Evolutionary conservation across 139 green algal species (phyloP).

Genomic region (Coelastrella sp.): DNA sequence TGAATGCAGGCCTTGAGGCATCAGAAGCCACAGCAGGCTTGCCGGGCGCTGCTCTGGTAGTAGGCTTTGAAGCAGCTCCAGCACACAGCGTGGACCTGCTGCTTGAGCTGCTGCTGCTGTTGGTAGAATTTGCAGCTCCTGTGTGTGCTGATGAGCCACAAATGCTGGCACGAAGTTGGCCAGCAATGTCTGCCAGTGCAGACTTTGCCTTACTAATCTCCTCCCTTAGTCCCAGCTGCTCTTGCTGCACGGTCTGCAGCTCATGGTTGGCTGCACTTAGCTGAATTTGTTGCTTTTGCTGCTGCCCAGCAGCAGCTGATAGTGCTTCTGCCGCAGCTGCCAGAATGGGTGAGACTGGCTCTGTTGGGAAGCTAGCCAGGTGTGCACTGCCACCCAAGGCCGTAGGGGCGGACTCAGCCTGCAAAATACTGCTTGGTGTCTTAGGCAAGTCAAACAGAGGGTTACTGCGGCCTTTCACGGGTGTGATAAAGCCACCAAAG

Average conservation of each 20-base stretch:
- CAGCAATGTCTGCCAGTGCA: conserved; percentile 35
- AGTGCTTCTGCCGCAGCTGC: conserved; percentile 11
- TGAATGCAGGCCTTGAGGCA: neutral
- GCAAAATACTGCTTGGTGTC: neutral
- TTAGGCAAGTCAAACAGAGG: conserved; percentile 33
- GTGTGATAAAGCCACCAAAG: conserved; percentile 30
- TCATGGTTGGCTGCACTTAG: conserved; percentile 10
- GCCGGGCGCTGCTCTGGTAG: neutral
- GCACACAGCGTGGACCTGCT: neutral
- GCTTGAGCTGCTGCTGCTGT: neutral
- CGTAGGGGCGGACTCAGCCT: neutral
- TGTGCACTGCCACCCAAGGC: neutral
- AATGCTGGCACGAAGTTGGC: conserved; percentile 20
- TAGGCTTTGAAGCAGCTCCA: neutral
- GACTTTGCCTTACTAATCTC: conserved; percentile 26
- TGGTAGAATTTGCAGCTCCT: neutral
- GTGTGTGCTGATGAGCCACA: neutral
- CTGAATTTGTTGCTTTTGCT: conserved; percentile 19
- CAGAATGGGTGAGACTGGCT: conserved; percentile 28
- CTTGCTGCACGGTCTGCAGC: conserved; percentile 33
- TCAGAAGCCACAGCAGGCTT: neutral
- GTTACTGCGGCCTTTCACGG: conserved; percentile 40
- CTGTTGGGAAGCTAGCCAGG: neutral
- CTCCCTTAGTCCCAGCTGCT: conserved; percentile 28
- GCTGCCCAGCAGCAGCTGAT: neutral